phyloP scores from a whole-genome alignment of 352 stramenopile species.

The Globisporangium uncinulatum region DNA sequence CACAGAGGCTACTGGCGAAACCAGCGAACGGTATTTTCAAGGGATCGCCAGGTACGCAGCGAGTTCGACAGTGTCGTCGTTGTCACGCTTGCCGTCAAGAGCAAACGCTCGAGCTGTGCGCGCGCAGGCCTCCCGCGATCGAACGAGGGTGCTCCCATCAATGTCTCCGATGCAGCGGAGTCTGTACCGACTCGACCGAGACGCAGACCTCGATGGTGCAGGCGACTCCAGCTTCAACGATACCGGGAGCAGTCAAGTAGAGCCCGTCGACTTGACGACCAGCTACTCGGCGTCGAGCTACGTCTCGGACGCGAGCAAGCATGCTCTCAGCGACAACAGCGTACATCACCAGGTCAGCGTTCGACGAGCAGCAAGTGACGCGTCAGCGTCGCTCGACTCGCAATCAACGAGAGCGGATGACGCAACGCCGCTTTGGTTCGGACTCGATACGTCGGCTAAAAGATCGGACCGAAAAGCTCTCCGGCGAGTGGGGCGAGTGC shows the following conservation, averaged over 20 bases:
- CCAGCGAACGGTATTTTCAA: neutral
- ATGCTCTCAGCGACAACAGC: neutral
- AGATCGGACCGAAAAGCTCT: neutral
- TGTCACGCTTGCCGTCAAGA: neutral
- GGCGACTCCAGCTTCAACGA: neutral
- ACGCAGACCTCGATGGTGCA: neutral
- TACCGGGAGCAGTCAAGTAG: neutral
- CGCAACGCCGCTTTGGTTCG: slow-evolving; percentile 6
- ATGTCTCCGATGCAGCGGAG: slow-evolving; percentile 7
- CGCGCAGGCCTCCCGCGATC: neutral
- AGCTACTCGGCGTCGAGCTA: slow-evolving; percentile 12
- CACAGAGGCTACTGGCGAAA: neutral
- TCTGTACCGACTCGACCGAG: neutral
- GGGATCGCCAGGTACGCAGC: slow-evolving; percentile 2
- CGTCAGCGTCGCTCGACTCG: neutral
- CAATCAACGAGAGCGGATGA: neutral
- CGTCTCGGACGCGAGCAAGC: neutral
- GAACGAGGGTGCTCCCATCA: slow-evolving; percentile 7
- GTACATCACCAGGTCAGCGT: neutral
- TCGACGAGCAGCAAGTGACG: neutral
- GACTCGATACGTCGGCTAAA: neutral
- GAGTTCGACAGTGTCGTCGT: neutral
- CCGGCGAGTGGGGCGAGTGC: neutral
- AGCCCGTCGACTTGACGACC: neutral
- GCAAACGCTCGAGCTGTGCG: neutral